phyloP scores from a whole-genome alignment of 148 eudicot species.

The Rhododendron griersonianum region DNA sequence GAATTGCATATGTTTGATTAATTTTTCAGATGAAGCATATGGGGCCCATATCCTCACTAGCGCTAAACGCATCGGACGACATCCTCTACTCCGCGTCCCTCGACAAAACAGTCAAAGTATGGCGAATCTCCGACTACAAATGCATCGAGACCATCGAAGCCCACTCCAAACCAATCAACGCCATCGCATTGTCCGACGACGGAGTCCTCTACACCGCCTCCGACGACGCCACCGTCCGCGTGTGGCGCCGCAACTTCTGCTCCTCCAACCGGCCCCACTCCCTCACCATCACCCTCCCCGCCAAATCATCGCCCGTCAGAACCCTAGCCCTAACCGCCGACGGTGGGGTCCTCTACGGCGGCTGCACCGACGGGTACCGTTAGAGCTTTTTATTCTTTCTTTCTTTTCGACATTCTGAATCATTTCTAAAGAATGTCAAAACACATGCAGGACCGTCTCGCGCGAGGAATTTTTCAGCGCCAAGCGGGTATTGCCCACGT shows the following conservation, averaged over 20 bases:
- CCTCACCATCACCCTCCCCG: constrained; percentile 35
- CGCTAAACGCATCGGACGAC: constrained; percentile 34
- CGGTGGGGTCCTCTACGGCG: constrained; percentile 33
- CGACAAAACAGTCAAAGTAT: constrained; percentile 39
- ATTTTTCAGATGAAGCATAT: constrained; percentile 26
- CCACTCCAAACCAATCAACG: constrained; percentile 33
- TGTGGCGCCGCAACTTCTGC: constrained; percentile 40
- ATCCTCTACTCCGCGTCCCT: constrained; percentile 41
- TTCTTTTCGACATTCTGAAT: not conserved
- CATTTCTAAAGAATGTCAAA: too few species aligned
- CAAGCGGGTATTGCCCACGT: too few species aligned
- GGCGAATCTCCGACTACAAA: constrained; percentile 36
- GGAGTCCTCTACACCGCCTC: constrained; percentile 43
- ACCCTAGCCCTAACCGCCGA: constrained; percentile 22
- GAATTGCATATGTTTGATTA: too few species aligned
- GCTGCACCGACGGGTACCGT: constrained; percentile 32
- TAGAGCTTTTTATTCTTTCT: too few species aligned
- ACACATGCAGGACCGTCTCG: too few species aligned
- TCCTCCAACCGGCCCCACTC: constrained; percentile 30
- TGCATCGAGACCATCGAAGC: constrained; percentile 49
- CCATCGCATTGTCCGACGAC: constrained; percentile 32
- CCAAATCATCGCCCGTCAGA: constrained; percentile 35
- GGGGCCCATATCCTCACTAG: constrained; percentile 39
- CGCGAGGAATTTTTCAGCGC: too few species aligned
- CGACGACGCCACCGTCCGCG: constrained; percentile 41